Conservation (phyloP, 257 asterid genomes). For the Lavandula angustifolia region DNA sequence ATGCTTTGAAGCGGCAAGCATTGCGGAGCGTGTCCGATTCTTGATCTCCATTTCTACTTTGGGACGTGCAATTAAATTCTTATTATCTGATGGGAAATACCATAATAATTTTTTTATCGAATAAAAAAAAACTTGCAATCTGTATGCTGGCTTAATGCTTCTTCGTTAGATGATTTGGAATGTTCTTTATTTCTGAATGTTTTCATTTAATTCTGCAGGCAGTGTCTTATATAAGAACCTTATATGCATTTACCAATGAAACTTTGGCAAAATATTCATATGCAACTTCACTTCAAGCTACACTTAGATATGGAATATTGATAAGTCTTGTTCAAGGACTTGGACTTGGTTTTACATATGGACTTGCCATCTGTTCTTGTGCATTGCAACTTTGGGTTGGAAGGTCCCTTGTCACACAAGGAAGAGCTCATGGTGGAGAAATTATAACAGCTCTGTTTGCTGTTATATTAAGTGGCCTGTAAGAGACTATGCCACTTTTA, state of each 20-base stretch:
- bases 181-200: not conserved
- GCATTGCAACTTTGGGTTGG: constrained; percentile 99
- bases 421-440: constrained; percentile 93
- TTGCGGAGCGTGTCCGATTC: constrained; percentile 87
- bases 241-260: constrained; percentile 91
- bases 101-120: constrained; percentile 1
- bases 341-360: constrained; percentile 99
- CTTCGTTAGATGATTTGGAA: constrained; percentile 19
- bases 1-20: constrained; percentile 99
- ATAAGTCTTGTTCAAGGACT: constrained; percentile 99
- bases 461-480: constrained; percentile 98
- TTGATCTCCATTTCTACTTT: constrained; percentile 14
- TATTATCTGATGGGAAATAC: not conserved
- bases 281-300: constrained; percentile 98
- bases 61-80: constrained; percentile 20
- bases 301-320: constrained; percentile 95
- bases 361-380: constrained; percentile 99
- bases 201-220: constrained; percentile 58
- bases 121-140: not conserved
- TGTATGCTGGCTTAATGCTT: constrained; percentile 24
- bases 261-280: constrained; percentile 99
- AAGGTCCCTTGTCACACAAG: constrained; percentile 71
- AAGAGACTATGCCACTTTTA: constrained; percentile 46
- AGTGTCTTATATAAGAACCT: constrained; percentile 85
- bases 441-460: constrained; percentile 85